Percentiles rank a stretch among this genome's conserved stretches.
Conservation (phyloP, 768 basidiomycete genomes). For the Russula sp. region DNA sequence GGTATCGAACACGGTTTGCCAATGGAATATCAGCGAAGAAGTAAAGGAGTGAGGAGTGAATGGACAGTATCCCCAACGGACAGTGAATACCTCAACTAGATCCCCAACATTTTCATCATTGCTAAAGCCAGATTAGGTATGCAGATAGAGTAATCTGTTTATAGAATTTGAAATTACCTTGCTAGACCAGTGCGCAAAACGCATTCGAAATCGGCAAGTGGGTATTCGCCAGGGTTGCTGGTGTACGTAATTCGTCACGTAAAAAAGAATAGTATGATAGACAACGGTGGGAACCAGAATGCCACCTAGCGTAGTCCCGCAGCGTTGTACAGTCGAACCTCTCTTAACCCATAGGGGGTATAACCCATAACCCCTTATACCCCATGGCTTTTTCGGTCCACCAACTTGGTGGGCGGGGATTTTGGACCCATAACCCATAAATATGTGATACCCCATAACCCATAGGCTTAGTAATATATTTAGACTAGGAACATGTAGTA, state of each 20-base stretch:
- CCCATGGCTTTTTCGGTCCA: too few relatives aligned
- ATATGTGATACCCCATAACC: too few relatives aligned
- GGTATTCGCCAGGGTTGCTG: not conserved
- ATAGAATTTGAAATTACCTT: constrained; percentile 9
- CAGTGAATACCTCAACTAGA: not conserved
- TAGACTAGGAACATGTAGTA: too few relatives aligned
- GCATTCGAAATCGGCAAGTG: not conserved
- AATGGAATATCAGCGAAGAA: not conserved
- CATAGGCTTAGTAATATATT: too few relatives aligned
- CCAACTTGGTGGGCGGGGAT: too few relatives aligned
- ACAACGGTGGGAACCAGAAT: too few relatives aligned
- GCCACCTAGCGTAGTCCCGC: too few relatives aligned
- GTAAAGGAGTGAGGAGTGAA: not conserved
- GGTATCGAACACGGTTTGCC: not conserved
- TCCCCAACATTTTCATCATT: constrained; percentile 21
- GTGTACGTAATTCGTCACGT: not conserved
- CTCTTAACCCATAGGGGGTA: too few relatives aligned
- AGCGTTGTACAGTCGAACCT: too few relatives aligned
- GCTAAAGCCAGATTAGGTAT: constrained; percentile 19
- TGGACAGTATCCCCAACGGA: constrained; percentile 15
- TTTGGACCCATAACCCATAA: too few relatives aligned
- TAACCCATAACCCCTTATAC: too few relatives aligned
- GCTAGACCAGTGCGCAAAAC: not conserved
- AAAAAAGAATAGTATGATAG: not conserved
- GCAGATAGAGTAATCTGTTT: constrained; percentile 3